Base-by-base conservation (phyloP, 352 stramenopile species). In the Phytophthora sp. region DNA sequence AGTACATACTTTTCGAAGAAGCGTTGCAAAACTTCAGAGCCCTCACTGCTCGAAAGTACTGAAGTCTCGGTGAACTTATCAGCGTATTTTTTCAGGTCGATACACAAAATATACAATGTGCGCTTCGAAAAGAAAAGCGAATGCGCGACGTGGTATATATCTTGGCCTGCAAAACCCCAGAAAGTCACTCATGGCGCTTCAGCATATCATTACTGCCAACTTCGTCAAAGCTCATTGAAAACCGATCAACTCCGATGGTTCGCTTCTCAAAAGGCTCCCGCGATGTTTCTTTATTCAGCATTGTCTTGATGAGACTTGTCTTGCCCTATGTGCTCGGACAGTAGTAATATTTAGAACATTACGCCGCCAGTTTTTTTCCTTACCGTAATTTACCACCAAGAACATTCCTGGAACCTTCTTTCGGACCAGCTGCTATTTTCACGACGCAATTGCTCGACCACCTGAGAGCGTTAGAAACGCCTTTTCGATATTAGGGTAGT, bases 141-240 rank as follows among this genome's bases (percentile, higher is more conserved):
- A 18, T 72, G 56, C 3, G 55, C 21, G 1, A 65, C 50, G 1
- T 67, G 55, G 24, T 72, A 72, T 11, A 66, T 35, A 11, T 67
- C 38, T 12, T 72, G 55, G 3, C 62, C 62, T 5, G 62, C 62
- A 9, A 62, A 62, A 38, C 62, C 49, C 62, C 62, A 72, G 4
- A 72, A 57, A 3, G 26, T 55, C 4, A 66, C 31, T 66, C 21
- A 11, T 64, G 35, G 1, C 8, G 13, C 27, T 44, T 41, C 27
- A 17, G 1, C 5, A n/a, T n/a, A n/a, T 18, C 32, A 13, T 42
- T 38, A 13, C 28, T 24, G 5, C 24, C 13, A 6, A 8, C 15
- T 2, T 46, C 23, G 10, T 12, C 13, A 50, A 63, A 56, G 1
- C 12, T 15, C 17, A 50, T 31, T 5, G 43, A 30, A 44, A 39